Conservation (phyloP, 2,329 filamentous ascomycete species). For the Fusarium oxysporum region DNA sequence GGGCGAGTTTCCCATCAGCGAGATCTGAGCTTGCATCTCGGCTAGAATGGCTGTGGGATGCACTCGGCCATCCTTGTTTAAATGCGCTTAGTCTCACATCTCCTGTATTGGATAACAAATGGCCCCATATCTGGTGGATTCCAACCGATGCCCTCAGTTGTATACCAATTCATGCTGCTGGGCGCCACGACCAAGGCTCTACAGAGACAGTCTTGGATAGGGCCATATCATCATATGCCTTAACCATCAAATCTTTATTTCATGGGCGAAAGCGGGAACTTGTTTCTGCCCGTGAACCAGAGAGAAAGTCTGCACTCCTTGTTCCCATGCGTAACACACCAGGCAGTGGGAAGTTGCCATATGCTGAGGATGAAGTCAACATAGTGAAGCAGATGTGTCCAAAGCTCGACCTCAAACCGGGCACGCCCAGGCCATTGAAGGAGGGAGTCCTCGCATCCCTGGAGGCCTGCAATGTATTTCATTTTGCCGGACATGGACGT, state of each 20-base stretch:
- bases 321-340: background rate
- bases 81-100: rapidly evolving
- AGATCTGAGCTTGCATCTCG: background rate
- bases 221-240: background rate
- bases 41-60: background rate
- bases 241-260: background rate
- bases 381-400: background rate
- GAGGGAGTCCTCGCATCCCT: rapidly evolving
- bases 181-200: background rate
- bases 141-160: background rate
- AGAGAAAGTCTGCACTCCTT: rapidly evolving
- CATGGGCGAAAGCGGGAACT: background rate
- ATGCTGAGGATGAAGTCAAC: background rate
- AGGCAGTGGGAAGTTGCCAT: rapidly evolving
- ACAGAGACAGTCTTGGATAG: background rate
- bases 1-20: background rate
- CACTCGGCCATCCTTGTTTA: background rate
- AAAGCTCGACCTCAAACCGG: background rate
- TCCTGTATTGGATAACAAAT: background rate
- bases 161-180: background rate
- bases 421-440: rapidly evolving
- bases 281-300: rapidly evolving
- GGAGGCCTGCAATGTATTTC: background rate
- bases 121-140: background rate
- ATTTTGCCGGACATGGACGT: background rate